phyloP scores from a whole-genome alignment of 805 yeast genomes.

The Sugiyamaella boreocaroliniensis region DNA sequence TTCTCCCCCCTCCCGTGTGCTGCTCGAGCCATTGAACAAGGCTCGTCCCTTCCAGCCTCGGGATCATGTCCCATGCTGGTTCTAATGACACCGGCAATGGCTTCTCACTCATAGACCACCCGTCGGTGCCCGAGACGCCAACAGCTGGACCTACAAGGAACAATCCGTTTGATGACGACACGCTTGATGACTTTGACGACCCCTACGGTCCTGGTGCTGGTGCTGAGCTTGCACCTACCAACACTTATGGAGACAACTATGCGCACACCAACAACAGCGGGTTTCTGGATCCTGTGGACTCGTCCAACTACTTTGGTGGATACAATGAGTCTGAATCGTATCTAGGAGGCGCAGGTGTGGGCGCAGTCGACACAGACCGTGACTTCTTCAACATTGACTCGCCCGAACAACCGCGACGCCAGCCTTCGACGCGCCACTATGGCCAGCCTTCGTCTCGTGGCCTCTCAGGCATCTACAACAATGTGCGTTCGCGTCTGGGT shows the following conservation, averaged over 20 bases:
- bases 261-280: background rate
- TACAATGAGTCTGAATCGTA: constrained; percentile 4
- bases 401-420: background rate
- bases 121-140: constrained; percentile 13
- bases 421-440: background rate
- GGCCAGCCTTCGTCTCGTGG: constrained; percentile 8
- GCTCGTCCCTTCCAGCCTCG: background rate
- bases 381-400: constrained; percentile 12
- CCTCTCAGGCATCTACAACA: constrained; percentile 21
- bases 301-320: background rate
- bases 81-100: background rate
- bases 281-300: constrained; percentile 3
- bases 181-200: constrained; percentile 2
- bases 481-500: constrained; percentile 24
- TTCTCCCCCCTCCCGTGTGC: background rate
- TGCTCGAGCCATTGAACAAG: background rate
- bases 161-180: constrained; percentile 13
- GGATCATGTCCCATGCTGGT: background rate
- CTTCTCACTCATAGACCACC: constrained; percentile 22
- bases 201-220: background rate
- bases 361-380: constrained; percentile 14
- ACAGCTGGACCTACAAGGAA: background rate
- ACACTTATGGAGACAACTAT: background rate
- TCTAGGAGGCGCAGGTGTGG: constrained; percentile 20
- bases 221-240: background rate